These are phyloP conservation scores for Vigna angularis DNA, from an alignment of 306 rosid genomes.

Conservation along the genomic window DNA sequence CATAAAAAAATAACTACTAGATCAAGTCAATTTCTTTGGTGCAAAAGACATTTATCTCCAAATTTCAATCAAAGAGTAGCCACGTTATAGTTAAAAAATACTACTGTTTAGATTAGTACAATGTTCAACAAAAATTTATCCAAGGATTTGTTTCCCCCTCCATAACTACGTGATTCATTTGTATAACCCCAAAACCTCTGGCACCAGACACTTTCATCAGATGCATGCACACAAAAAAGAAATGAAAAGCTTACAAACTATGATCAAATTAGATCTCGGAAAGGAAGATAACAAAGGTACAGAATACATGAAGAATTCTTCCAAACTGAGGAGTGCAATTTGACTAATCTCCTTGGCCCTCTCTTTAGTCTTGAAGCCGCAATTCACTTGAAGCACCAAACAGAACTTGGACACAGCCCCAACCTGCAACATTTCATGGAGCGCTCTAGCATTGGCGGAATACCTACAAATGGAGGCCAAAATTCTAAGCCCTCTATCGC, in stretches of 20 bases:
- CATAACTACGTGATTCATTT: conserved; percentile 24
- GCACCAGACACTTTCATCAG: conserved; percentile 31
- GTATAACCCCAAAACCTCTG: conserved; percentile 25
- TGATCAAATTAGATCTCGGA: conserved; percentile 52
- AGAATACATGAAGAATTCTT: conserved; percentile 73
- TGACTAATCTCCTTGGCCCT: conserved; percentile 72
- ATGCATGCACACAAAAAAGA: conserved; percentile 1
- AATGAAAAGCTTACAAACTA: background rate
- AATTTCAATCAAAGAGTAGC: no score
- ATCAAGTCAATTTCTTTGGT: no score
- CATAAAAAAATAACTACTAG: no score
- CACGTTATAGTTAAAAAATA: background rate
- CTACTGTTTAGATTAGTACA: background rate
- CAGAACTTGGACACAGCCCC: conserved; percentile 82
- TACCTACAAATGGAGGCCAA: conserved; percentile 65
- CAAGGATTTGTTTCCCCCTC: background rate
- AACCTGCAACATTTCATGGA: conserved; percentile 77
- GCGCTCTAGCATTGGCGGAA: conserved; percentile 56
- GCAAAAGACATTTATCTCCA: no score
- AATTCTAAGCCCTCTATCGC: conserved; percentile 71
- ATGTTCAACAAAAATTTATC: conserved; percentile 3
- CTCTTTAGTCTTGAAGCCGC: conserved; percentile 67
- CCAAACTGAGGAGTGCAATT: conserved; percentile 78
- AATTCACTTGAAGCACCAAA: conserved; percentile 73
- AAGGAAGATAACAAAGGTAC: conserved; percentile 59